These are phyloP conservation scores for Pythium brachiatum DNA, from an alignment of 352 stramenopile species.

Conservation along the genomic window DNA sequence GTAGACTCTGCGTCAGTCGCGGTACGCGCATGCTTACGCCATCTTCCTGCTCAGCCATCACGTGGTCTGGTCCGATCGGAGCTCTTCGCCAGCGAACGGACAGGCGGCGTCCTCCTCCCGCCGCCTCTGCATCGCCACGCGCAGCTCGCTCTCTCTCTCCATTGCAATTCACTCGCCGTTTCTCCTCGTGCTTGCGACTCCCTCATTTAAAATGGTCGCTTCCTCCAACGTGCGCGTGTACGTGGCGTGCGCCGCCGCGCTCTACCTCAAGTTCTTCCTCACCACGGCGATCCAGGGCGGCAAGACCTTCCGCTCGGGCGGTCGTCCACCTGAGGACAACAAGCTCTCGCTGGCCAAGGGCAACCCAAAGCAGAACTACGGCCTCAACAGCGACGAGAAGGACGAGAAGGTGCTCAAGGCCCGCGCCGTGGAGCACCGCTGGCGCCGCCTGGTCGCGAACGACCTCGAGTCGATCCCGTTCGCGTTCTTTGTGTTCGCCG, in stretches of 20 bases:
- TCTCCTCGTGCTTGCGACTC: neutral
- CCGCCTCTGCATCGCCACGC: neutral
- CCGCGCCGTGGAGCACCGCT: slow-evolving; percentile 33
- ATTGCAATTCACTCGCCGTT: neutral
- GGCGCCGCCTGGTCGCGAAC: slow-evolving; percentile 37
- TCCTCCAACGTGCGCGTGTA: slow-evolving; percentile 6
- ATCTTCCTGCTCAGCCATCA: neutral
- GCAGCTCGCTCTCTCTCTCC: neutral
- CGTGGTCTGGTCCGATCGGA: neutral
- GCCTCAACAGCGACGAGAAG: slow-evolving; percentile 26
- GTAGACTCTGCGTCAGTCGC: neutral
- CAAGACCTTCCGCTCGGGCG: slow-evolving; percentile 49
- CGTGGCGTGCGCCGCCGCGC: slow-evolving; percentile 24
- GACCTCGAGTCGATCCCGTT: slow-evolving; percentile 41
- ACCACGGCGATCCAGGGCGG: slow-evolving; percentile 45
- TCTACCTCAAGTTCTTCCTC: slow-evolving; percentile 66
- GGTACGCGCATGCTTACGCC: neutral
- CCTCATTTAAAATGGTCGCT: neutral
- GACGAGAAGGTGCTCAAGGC: slow-evolving; percentile 37
- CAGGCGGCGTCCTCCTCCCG: neutral
- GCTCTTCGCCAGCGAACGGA: neutral
- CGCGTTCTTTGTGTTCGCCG: slow-evolving; percentile 28
- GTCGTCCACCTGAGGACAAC: slow-evolving; percentile 52
- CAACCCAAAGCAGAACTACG: slow-evolving; percentile 42
- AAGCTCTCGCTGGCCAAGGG: slow-evolving; percentile 27